Base-by-base conservation (phyloP, 176 grass and related monocot genomes). In the Rhipidocladum racemiflorum region DNA sequence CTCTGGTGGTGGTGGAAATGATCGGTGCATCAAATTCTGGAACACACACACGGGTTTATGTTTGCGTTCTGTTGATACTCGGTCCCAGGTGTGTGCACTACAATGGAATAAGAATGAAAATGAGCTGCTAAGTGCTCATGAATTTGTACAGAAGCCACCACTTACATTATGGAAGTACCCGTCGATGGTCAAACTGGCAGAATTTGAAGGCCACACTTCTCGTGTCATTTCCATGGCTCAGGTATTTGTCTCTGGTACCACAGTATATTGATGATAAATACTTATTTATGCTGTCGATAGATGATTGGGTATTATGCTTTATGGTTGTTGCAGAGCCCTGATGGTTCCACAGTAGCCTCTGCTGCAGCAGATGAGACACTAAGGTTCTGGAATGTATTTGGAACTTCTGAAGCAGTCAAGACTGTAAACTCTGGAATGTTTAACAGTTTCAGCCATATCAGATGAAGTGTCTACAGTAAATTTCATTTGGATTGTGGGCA, bases 11-110 rank as follows among this genome's bases (percentile, higher is more conserved):
- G n/a, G n/a, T n/a, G n/a, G n/a, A n/a, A n/a, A n/a, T n/a, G n/a
- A n/a, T n/a, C n/a, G n/a, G n/a, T n/a, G n/a, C n/a, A n/a, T 90
- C 40, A 93, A 88, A 76, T 93, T 90, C 77, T 90, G 88, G 85
- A 93, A 93, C 65, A 82, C 86, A 17, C 61, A 85, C 25, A 93
- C 78, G 17, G 91, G 91, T 25, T 2, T 62, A 61, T 86, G 81
- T 42, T 16, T 88, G 66, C 88, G 73, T 44, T 93, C 85, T 28
- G 67, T 93, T 56, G 85, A 93, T 51, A 93, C 88, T 40, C 85
- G 88, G 5, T 90, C 91, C 53, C 88, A 93, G 51, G 88, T 90
- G 28, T 93, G 88, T 43, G 61, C 77, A 21, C 50, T 88, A n/a
- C 73, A 86, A 32, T 93, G 91, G 91, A 90, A 87, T 66, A 93